Evolutionary conservation across 495 filamentous ascomycete species (phyloP), one percentile per base, ranked within the genome.

Genomic region (Podospora anserina): DNA sequence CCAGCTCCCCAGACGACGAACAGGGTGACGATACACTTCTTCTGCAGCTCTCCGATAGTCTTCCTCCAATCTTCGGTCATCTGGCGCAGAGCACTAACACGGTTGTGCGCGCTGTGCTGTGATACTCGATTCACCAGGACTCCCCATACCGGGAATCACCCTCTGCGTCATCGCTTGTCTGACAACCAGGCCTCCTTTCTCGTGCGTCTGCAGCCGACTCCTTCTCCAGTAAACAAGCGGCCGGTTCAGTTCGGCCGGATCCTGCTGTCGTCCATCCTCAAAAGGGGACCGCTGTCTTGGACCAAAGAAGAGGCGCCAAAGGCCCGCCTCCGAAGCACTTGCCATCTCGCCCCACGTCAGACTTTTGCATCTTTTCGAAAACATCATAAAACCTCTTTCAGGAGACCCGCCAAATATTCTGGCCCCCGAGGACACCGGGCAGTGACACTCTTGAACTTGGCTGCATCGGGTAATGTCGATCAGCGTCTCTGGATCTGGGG

Each of bases 161-260:
- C 76, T 76, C 79, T 80, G 75, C 78, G 80, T 82, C 23, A 19
- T 58, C 55, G 23, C 80, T 81, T 80, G 82, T 82, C 78, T 71
- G 70, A 82, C 81, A 58, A 19, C 67, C 57, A 65, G 62, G 39
- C 34, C 66, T 49, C 65, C 68, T 67, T 63, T 66, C 66, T 61
- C 64, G 39, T 58, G n/a, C n/a, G 55, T 60, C 70, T 61, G 69
- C 68, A 63, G 67, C 62, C 64, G 63, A 26, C 65, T 65, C 28
- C 65, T 63, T 65, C 49, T 61, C 39, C 60, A 65, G 61, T 66
- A 61, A 71, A 34, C 66, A 39, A 63, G 56, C 59, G 60, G 56
- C 68, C 56, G 61, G 62, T 66, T 34, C 65, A 59, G 19, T 66
- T 69, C 69, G 70, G 70, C 72, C 71, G 70, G 63, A 71, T 65